phyloP scores from a whole-genome alignment of 306 rosid species.

The Dalbergia cochinchinensis region DNA sequence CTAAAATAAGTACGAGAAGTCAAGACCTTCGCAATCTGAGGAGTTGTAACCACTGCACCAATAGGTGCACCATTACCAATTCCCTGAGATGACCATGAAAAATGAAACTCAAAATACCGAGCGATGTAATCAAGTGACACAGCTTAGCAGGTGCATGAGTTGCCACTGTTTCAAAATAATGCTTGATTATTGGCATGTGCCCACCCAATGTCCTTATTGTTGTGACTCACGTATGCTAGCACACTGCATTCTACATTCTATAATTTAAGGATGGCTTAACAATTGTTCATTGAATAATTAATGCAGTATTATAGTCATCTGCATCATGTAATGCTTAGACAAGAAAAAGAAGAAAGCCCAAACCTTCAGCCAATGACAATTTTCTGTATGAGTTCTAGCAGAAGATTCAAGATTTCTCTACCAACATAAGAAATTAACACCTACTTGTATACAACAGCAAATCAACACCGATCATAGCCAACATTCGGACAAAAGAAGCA shows the following conservation, averaged over 20 bases:
- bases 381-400: not conserved
- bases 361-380: not conserved
- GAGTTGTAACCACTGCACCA: slow-evolving; percentile 63
- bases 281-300: not conserved
- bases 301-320: not conserved
- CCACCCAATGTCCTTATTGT: not conserved
- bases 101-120: slow-evolving; percentile 20
- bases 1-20: slow-evolving; percentile 45
- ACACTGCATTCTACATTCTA: not conserved
- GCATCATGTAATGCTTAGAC: slow-evolving; percentile 9
- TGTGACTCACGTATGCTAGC: not conserved
- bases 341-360: not conserved
- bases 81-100: slow-evolving; percentile 48
- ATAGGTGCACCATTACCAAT: slow-evolving; percentile 62
- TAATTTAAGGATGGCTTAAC: slow-evolving; percentile 1
- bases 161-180: slow-evolving; percentile 1
- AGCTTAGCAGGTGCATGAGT: not conserved
- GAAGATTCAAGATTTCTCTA: slow-evolving; percentile 14
- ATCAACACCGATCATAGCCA: not conserved
- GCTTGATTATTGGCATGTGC: not conserved
- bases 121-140: slow-evolving; percentile 18
- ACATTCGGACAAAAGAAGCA: not conserved
- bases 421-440: slow-evolving; percentile 15
- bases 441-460: not conserved
- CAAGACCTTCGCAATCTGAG: slow-evolving; percentile 56